These are phyloP conservation scores for Eucalyptus lansdowneana DNA, from an alignment of 345 rosid genomes.

Conservation along the genomic window DNA sequence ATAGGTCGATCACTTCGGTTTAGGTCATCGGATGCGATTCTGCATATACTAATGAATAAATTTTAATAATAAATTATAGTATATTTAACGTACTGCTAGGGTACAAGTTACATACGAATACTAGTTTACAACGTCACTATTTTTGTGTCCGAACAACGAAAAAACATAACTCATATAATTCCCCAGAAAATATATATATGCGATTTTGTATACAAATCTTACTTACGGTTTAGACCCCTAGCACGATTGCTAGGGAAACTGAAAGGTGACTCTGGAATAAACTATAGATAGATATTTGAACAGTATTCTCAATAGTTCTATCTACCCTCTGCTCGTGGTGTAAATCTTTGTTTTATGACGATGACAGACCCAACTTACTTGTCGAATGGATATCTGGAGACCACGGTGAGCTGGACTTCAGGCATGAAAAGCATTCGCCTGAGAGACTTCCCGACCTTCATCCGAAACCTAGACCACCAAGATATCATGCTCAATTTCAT, in stretches of 20 bases:
- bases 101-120: neutral
- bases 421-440: constrained; percentile 12
- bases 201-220: no score
- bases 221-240: no score
- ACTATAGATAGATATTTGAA: no score
- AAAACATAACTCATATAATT: neutral
- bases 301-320: no score
- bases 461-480: constrained; percentile 2
- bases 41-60: neutral
- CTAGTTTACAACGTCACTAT: neutral
- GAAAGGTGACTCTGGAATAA: no score
- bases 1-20: neutral
- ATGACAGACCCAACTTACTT: constrained; percentile 4
- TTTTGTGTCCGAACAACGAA: neutral
- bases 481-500: constrained; percentile 11
- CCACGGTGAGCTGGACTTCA: constrained; percentile 16
- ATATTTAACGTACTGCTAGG: neutral
- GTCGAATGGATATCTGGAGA: constrained; percentile 7
- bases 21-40: neutral
- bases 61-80: no score
- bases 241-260: no score
- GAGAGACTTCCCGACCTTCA: constrained; percentile 14
- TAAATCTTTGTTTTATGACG: neutral
- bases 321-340: neutral
- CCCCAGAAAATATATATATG: no score